Percentiles rank a stretch among this genome's conserved stretches.
Evolutionary conservation across 768 basidiomycete species (phyloP).

Genomic region (Clitopilus passeckerianus): DNA sequence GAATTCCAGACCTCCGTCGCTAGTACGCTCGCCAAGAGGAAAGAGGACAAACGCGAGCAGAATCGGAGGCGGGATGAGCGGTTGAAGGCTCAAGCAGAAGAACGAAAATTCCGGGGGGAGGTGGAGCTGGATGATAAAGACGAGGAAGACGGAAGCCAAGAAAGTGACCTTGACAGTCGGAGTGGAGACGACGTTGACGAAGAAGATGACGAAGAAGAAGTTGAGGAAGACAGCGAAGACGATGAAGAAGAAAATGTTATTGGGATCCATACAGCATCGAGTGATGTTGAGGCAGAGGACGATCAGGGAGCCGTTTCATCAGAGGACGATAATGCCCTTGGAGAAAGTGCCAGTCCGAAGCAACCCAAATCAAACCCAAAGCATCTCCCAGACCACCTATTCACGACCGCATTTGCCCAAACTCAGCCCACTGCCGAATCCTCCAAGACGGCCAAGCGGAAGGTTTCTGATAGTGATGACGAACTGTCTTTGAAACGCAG

Average conservation of each 20-base stretch:
- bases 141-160: constrained; percentile 6
- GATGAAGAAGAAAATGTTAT: neutral
- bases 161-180: constrained; percentile 3
- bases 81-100: constrained; percentile 10
- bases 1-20: constrained; percentile 3
- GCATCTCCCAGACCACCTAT: constrained; percentile 66
- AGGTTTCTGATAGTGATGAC: constrained; percentile 15
- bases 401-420: constrained; percentile 48
- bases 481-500: constrained; percentile 23
- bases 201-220: constrained; percentile 19
- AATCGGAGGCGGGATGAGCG: constrained; percentile 11
- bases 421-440: constrained; percentile 11
- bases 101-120: constrained; percentile 5
- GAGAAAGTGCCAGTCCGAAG: constrained; percentile 14
- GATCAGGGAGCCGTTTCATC: constrained; percentile 13
- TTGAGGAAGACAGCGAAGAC: neutral
- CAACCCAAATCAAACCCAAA: constrained; percentile 26
- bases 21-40: constrained; percentile 1
- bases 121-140: neutral
- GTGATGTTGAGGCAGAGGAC: constrained; percentile 13
- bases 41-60: constrained; percentile 9
- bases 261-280: constrained; percentile 2
- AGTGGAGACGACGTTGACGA: constrained; percentile 17
- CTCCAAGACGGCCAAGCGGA: constrained; percentile 14
- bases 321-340: neutral